These are phyloP conservation scores for Macrolepiota albuminosa DNA, from an alignment of 768 basidiomycete genomes.

Conservation along the genomic window DNA sequence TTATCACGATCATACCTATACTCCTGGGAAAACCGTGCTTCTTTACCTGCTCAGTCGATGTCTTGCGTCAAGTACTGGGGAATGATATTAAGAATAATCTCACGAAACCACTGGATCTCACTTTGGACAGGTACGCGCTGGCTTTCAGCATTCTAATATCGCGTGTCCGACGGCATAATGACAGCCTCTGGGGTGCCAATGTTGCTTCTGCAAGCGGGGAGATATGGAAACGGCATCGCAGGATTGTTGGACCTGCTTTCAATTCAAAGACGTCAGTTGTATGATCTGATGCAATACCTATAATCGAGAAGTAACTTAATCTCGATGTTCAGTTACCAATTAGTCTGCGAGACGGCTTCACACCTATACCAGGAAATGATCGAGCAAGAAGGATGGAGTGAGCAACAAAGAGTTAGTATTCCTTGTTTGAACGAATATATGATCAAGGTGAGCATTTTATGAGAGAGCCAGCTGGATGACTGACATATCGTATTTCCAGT, in stretches of 20 bases:
- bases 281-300: too few species aligned
- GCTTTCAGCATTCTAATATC: not conserved
- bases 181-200: slow-evolving; percentile 29
- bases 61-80: slow-evolving; percentile 18
- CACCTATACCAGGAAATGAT: slow-evolving; percentile 25
- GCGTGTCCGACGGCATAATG: not conserved
- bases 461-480: not conserved
- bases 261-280: slow-evolving; percentile 18
- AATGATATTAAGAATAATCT: slow-evolving; percentile 14
- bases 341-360: slow-evolving; percentile 24
- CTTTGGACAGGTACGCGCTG: not conserved
- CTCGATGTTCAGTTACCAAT: slow-evolving; percentile 16
- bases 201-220: slow-evolving; percentile 28
- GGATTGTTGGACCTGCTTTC: slow-evolving; percentile 30
- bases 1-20: slow-evolving; percentile 21
- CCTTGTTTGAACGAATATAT: slow-evolving; percentile 17
- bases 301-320: too few species aligned
- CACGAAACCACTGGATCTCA: slow-evolving; percentile 11
- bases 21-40: slow-evolving; percentile 14
- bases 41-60: slow-evolving; percentile 20
- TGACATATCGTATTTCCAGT: slow-evolving; percentile 3
- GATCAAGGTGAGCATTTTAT: slow-evolving; percentile 14
- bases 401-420: slow-evolving; percentile 8
- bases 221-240: slow-evolving; percentile 28
- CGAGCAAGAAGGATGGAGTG: slow-evolving; percentile 19